Evolutionary conservation across 2,329 filamentous ascomycete species (phyloP), one percentile per base, ranked within the genome.

Genomic region (Colletotrichum incanum): DNA sequence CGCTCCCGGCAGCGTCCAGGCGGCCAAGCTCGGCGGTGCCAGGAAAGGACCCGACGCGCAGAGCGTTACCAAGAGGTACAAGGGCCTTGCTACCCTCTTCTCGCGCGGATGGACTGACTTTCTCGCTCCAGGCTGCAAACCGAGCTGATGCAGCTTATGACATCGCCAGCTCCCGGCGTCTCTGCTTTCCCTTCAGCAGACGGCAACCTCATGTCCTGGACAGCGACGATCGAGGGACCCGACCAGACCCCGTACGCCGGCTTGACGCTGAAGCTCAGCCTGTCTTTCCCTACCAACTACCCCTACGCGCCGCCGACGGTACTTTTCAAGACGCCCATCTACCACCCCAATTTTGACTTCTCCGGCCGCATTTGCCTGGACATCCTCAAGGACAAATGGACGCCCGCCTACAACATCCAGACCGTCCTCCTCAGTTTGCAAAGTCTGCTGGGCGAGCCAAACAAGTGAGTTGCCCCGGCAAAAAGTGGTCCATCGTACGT

Each of bases 311-410:
- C 96, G 28, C 96, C 96, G 0, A 94, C 93, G 2, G 96, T 99
- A 23, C 89, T 98, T 72, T 99, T 98, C 91, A 97, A 95, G 87
- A 99, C 97, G 8, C 96, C 96, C 47, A 98, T 99, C 84, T 99
- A 98, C 87, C 96, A 99, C 83, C 96, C 96, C 65, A 99, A 99
- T 78, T 94, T 99, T 77, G 96, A 99, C 85, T 98, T 99, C 86
- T 95, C 93, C 4, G 96, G 96, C 50, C 91, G 96, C 68, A 99
- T 99, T 83, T 99, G 96, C 82, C 88, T 99, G 73, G 97, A 99
- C 80, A 99, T 99, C 76, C 88, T 99, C 75, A 98, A 98, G 88
- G 96, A 98, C 83, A 98, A 98, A 86, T 99, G 96, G 96, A 98
- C 95, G 72, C 95, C 96, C 23, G 95, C 97, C 54, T 97, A 98